phyloP scores from a whole-genome alignment of 495 filamentous ascomycete species.

The Penicillium soppii region DNA sequence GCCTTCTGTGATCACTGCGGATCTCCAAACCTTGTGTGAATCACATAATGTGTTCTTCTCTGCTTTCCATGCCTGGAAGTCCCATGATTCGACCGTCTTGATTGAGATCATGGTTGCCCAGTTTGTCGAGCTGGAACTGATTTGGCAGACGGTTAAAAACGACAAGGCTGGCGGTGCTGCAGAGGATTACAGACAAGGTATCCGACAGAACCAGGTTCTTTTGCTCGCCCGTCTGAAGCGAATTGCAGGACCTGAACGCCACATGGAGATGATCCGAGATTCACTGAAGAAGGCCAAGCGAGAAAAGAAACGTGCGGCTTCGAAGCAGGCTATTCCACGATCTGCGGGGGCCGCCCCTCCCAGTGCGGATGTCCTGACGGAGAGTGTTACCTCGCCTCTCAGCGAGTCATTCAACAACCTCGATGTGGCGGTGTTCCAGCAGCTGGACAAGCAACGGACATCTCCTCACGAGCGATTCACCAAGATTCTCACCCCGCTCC shows the following conservation, averaged over 20 bases:
- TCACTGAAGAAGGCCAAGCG: constrained; percentile 78
- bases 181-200: constrained; percentile 87
- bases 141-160: constrained; percentile 95
- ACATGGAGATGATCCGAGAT: constrained; percentile 76
- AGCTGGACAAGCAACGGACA: constrained; percentile 36
- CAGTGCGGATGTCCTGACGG: constrained; percentile 35
- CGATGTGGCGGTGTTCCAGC: constrained; percentile 37
- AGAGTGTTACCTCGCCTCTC: constrained; percentile 46
- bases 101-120: constrained; percentile 95
- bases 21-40: constrained; percentile 49
- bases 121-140: constrained; percentile 92
- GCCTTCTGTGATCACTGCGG: constrained; percentile 36
- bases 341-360: constrained; percentile 40
- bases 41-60: constrained; percentile 81
- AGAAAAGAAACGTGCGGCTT: constrained; percentile 54
- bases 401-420: constrained; percentile 46
- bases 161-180: constrained; percentile 81
- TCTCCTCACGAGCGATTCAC: constrained; percentile 48
- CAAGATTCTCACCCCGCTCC: constrained; percentile 63
- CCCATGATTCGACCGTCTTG: constrained; percentile 82
- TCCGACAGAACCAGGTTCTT: constrained; percentile 88
- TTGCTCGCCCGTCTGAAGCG: constrained; percentile 87
- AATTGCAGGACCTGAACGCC: constrained; percentile 78
- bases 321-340: constrained; percentile 61
- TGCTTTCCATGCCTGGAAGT: constrained; percentile 94